Evolutionary conservation across 768 basidiomycete species (phyloP), one percentile per base, ranked within the genome.

Genomic region (Macrolepiota albuminosa): DNA sequence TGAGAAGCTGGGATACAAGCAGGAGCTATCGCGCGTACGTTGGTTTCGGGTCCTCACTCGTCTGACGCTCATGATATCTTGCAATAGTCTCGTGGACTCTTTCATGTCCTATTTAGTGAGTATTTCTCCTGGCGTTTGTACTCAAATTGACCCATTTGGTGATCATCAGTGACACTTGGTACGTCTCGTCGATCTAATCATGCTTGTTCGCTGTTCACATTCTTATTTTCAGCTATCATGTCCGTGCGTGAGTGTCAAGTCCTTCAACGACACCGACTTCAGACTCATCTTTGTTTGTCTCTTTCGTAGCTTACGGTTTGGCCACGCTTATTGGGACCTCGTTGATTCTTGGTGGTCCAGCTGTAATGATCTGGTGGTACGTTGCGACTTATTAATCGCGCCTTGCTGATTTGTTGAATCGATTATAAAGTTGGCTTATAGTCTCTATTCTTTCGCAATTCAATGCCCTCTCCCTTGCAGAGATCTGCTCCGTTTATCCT

Each of bases 401-500:
- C 40, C 16, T 48, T 33, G 13, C 9, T 31, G 10, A 13, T n/a
- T 33, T 46, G 11, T 46, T 6, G 26, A 13, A 26, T 24, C 13
- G 1, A 1, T 43, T 4, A 6, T 8, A 9, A 21, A 84, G 84
- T 24, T 84, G 81, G 78, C 69, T 84, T 2, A 63, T 82, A 16
- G 80, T 85, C 10, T 81, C 81, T 11, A 40, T 76, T 18, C 69
- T 84, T 1, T 79, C 78, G 0, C 74, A 79, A 58, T 70, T 76
- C 0, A 74, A 85, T 13, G 81, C 84, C 0, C 68, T 81, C 2
- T 86, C 84, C 6, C 70, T 85, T 7, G 84, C 78, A 0, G 84
- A 86, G 67, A 82, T 84, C 34, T 81, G 81, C 48, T 82, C 84
- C 6, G 82, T 81, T 61, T 85, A 83, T 62, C 84, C 84, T 0